These are phyloP conservation scores for Sanghuangporus sanghuang DNA, from an alignment of 1,284 basidiomycete genomes.

Conservation along the genomic window DNA sequence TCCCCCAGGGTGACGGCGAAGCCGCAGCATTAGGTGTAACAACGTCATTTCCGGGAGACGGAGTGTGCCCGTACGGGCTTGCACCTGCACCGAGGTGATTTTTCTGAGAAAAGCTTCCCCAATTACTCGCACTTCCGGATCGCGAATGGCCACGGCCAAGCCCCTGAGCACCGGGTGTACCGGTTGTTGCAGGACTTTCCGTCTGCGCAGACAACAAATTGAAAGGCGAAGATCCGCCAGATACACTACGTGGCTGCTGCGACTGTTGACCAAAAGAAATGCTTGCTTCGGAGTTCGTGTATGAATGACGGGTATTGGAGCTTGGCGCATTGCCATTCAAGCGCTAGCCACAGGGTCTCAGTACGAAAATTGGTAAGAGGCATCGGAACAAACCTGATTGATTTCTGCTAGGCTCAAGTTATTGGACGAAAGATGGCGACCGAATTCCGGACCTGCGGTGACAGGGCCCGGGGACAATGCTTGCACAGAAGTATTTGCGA, in stretches of 20 bases:
- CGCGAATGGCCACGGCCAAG: constrained; percentile 73
- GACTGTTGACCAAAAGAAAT: constrained; percentile 45
- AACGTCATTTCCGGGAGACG: constrained; percentile 50
- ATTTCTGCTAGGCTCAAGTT: constrained; percentile 67
- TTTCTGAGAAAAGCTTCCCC: constrained; percentile 55
- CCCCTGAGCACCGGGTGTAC: constrained; percentile 48
- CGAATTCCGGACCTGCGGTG: constrained; percentile 77
- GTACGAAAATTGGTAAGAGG: background rate
- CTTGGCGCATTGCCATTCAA: constrained; percentile 46
- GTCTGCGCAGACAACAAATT: constrained; percentile 35
- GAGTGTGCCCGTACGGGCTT: constrained; percentile 51
- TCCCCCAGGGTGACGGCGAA: constrained; percentile 51
- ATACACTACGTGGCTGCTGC: constrained; percentile 30
- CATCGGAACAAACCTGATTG: constrained; percentile 45
- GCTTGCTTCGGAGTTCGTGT: constrained; percentile 63
- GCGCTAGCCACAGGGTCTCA: constrained; percentile 32
- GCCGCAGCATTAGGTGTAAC: constrained; percentile 24
- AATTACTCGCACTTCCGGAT: constrained; percentile 73
- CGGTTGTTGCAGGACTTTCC: constrained; percentile 27
- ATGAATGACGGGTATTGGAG: constrained; percentile 61
- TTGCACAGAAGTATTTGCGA: constrained; percentile 65
- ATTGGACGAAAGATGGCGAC: constrained; percentile 56
- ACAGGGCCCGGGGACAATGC: constrained; percentile 71
- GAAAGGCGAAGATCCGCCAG: constrained; percentile 42
- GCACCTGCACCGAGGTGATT: constrained; percentile 39